These are phyloP conservation scores for Pestalotiopsis fici DNA, from an alignment of 2,329 filamentous ascomycete species.

Conservation along the genomic window DNA sequence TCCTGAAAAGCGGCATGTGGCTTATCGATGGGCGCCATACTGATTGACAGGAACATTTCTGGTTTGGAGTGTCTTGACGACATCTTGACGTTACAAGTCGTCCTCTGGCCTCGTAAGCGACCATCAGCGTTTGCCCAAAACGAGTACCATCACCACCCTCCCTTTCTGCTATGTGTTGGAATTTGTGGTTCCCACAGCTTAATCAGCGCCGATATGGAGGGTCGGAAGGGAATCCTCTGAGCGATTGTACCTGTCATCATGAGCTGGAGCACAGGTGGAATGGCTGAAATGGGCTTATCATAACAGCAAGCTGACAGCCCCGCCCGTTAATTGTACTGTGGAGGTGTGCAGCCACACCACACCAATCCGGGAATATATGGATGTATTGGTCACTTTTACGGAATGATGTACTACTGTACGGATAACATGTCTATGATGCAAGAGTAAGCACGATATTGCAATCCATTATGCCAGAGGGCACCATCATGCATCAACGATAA, in stretches of 20 bases:
- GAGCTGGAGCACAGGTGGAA: background rate
- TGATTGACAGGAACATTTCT: background rate
- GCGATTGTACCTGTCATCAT: background rate
- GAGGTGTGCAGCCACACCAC: background rate
- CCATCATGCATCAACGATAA: background rate
- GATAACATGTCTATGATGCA: background rate
- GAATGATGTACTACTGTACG: background rate
- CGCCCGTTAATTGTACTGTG: background rate
- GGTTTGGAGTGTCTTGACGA: background rate
- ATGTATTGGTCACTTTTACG: background rate
- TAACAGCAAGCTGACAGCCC: background rate
- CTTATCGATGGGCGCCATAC: background rate
- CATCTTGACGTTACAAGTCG: background rate
- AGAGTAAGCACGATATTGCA: background rate
- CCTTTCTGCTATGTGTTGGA: no score
- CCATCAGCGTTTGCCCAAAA: background rate
- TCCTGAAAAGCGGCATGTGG: no score
- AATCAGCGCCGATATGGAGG: background rate
- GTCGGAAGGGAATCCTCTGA: background rate
- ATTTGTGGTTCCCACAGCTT: background rate
- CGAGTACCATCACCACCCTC: no score
- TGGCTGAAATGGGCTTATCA: background rate
- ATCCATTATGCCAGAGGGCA: background rate
- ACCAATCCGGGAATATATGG: background rate
- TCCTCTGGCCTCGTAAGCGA: background rate